Evolutionary conservation across 1,284 basidiomycete species (phyloP), one percentile per base, ranked within the genome.

Genomic region (Anthracocystis panici-leucophaei): DNA sequence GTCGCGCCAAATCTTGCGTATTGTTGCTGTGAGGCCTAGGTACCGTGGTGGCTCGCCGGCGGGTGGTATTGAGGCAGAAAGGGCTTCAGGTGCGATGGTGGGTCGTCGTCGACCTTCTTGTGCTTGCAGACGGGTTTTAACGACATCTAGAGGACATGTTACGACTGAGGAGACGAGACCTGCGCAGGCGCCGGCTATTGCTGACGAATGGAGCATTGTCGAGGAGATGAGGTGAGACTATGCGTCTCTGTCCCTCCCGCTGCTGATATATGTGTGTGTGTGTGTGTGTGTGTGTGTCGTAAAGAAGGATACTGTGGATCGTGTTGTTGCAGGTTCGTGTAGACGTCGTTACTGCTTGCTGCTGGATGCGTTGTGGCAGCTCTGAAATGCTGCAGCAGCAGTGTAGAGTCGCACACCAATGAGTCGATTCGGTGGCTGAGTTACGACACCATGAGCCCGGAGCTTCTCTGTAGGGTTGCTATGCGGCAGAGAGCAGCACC

Each of bases 51-150:
- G 16, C 18, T 68, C 53, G 21, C 11, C 35, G 3, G 53, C 27
- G 45, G 11, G 20, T 5, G 49, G 33, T 52, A 67, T 66, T 41
- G 62, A n/a, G 46, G 45, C 40, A 31, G 45, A 12, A 20, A 21
- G 21, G 23, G 46, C 2, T 21, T 48, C 29, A 4, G 54, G 44
- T 33, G 40, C 29, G 48, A 33, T 12, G 35, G 14, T 21, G 35
- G 64, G 60, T 21, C 33, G 56, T 29, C 56, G 31, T 45, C 74
- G 18, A 56, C 81, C 57, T 56, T 76, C 77, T 86, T 97, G 94
- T 20, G 97, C 96, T 87, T 99, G 96, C 48, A 99, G 87, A 77
- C 93, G 93, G 0, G 96, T 99, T 88, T 99, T 99, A 86, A 99
- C 89, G 49, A 99, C 96, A 86, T 99, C 96, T 63, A 99, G 89